Percentiles rank a stretch among this genome's conserved stretches.
phyloP scores from a whole-genome alignment of 2,329 filamentous ascomycete species.

The Aphanocladium album region DNA sequence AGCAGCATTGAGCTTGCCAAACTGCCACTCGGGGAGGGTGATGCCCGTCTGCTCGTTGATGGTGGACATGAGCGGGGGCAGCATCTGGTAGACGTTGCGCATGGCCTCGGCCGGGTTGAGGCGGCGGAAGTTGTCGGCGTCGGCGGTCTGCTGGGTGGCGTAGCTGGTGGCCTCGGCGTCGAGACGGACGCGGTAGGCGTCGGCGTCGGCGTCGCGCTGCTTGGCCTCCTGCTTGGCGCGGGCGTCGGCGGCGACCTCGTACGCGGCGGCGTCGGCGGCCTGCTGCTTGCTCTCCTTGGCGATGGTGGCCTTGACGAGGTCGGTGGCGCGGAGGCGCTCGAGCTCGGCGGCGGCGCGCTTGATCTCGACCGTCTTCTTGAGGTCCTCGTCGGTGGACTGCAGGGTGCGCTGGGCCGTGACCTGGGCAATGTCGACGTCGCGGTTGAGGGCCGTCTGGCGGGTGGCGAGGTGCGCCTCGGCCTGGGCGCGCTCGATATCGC shows the following conservation, averaged over 20 bases:
- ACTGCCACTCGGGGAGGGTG: conserved; percentile 71
- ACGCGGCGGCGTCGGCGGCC: conserved; percentile 50
- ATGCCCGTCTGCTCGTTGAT: conserved; percentile 89
- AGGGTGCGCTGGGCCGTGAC: conserved; percentile 69
- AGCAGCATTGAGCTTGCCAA: conserved; percentile 41
- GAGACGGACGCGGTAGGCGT: conserved; percentile 41
- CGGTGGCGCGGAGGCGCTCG: conserved; percentile 69
- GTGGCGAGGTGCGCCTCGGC: conserved; percentile 74
- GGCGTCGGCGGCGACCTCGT: conserved; percentile 53
- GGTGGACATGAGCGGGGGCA: conserved; percentile 75
- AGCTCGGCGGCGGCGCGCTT: conserved; percentile 76
- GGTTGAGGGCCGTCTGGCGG: conserved; percentile 64
- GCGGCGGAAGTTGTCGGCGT: too few relatives aligned
- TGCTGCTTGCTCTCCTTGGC: conserved; percentile 62
- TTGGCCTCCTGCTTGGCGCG: conserved; percentile 44
- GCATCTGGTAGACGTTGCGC: conserved; percentile 76
- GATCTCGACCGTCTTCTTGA: conserved; percentile 72
- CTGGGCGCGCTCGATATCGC: conserved; percentile 72
- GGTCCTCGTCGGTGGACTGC: conserved; percentile 72
- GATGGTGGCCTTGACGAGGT: conserved; percentile 68
- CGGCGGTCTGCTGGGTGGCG: too few relatives aligned
- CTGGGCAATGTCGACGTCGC: conserved; percentile 69
- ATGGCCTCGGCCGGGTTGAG: conserved; percentile 55
- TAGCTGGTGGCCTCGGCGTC: conserved; percentile 35
- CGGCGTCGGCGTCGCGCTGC: conserved; percentile 46